phyloP scores from a whole-genome alignment of 2,329 filamentous ascomycete species.

The Monilinia vaccinii-corymbosi region DNA sequence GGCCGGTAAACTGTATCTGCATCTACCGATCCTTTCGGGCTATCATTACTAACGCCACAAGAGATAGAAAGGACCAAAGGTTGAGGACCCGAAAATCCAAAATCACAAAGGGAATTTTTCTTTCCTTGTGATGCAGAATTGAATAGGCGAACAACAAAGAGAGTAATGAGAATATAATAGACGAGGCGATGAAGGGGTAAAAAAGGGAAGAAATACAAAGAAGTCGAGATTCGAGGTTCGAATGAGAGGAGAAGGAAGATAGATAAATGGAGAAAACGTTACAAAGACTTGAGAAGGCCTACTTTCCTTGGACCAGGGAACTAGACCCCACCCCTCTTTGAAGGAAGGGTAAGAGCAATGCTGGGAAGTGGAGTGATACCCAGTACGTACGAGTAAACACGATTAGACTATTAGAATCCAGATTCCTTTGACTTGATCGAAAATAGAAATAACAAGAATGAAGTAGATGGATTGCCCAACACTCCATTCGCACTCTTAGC shows the following conservation, averaged over 20 bases:
- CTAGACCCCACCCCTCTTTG: not conserved
- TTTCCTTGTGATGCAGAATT: not conserved
- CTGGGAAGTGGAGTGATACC: not conserved
- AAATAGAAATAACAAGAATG: not conserved
- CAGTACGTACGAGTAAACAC: not conserved
- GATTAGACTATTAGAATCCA: not conserved
- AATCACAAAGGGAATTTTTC: not conserved
- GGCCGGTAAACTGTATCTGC: not conserved
- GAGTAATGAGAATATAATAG: not conserved
- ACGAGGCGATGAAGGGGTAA: not conserved
- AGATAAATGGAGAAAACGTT: constrained; percentile 1
- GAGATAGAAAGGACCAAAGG: not conserved
- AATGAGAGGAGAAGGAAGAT: not conserved
- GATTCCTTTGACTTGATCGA: not conserved
- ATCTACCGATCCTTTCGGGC: constrained; percentile 1
- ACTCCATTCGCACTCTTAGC: not conserved
- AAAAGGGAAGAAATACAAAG: not conserved
- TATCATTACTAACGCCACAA: constrained; percentile 2
- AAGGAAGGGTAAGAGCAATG: not conserved
- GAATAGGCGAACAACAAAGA: constrained; percentile 5
- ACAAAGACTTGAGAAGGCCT: not conserved
- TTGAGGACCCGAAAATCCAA: not conserved
- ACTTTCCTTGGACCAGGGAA: not conserved
- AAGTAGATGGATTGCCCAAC: not conserved
- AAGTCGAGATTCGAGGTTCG: not conserved